Conservation (phyloP, 192 early-diverging fungal species). For the Gonapodya prolifera region DNA sequence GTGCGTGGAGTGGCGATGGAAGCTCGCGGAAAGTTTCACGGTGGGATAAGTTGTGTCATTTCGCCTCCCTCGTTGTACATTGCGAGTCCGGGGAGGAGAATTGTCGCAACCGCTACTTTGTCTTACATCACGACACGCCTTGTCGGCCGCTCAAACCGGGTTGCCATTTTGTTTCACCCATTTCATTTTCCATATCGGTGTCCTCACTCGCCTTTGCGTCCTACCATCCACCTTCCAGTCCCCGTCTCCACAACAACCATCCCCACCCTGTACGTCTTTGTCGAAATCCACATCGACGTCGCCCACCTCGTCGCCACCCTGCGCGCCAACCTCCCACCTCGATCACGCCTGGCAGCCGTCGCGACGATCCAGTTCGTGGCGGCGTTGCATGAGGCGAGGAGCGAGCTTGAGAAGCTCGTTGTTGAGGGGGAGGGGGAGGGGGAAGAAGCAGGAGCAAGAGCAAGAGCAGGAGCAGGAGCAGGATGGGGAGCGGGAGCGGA, state of each 20-base stretch:
- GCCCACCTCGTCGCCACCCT: constrained; percentile 87
- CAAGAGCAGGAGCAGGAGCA: too few relatives aligned
- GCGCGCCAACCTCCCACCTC: constrained; percentile 62
- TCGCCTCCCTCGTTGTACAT: too few relatives aligned
- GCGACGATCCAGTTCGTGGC: constrained; percentile 91
- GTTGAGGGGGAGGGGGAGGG: constrained; percentile 7
- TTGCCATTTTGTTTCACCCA: too few relatives aligned
- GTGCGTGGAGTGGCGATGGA: too few relatives aligned
- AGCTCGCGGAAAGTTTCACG: too few relatives aligned
- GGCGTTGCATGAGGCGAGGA: constrained; percentile 51
- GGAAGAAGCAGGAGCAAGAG: background rate
- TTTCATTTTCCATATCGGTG: background rate
- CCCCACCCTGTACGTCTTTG: constrained; percentile 96
- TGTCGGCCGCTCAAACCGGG: too few relatives aligned
- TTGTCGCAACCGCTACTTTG: too few relatives aligned
- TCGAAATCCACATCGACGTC: constrained; percentile 92
- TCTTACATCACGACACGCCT: too few relatives aligned
- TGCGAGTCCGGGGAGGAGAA: too few relatives aligned
- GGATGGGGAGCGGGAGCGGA: constrained; percentile 6
- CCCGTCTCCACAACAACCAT: constrained; percentile 89
- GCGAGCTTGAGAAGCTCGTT: background rate
- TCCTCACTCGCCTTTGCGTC: too few relatives aligned
- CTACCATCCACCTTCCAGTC: too few relatives aligned
- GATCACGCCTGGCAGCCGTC: constrained; percentile 24
- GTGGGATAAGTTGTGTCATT: too few relatives aligned